Evolutionary conservation across 1,139 yeast genomes (phyloP).

Genomic region (Pichia sp.): DNA sequence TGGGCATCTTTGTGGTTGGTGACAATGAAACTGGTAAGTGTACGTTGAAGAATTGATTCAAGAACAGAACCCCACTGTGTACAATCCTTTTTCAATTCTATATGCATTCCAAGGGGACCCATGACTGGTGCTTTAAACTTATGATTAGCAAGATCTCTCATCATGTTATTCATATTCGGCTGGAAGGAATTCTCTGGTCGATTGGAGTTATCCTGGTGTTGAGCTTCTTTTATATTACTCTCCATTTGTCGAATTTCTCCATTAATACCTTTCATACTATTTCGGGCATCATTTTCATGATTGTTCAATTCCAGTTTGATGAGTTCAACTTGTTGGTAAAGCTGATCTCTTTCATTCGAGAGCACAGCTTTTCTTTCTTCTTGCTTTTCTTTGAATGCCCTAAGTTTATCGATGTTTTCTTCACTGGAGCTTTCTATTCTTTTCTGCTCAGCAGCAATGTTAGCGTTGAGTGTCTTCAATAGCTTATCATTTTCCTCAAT

Average conservation of each 20-base stretch:
- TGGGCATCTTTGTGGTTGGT: slow-evolving; percentile 54
- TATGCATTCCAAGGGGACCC: slow-evolving; percentile 77
- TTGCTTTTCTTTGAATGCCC: slow-evolving; percentile 13
- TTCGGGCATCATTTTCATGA: slow-evolving; percentile 1
- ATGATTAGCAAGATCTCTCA: slow-evolving; percentile 34
- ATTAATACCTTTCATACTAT: slow-evolving; percentile 34
- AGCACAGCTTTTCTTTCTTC: slow-evolving; percentile 12
- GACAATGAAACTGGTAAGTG: slow-evolving; percentile 63
- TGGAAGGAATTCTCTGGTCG: slow-evolving; percentile 18
- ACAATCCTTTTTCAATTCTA: slow-evolving; percentile 49
- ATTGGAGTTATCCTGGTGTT: slow-evolving; percentile 7
- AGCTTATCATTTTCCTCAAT: slow-evolving; percentile 11
- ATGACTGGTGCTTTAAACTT: slow-evolving; percentile 22
- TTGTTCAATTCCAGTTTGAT: slow-evolving; percentile 21
- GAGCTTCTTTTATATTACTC: slow-evolving; percentile 13
- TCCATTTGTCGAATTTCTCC: slow-evolving; percentile 35
- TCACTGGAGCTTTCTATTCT: slow-evolving; percentile 17
- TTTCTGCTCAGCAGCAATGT: slow-evolving; percentile 24
- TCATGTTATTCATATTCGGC: slow-evolving; percentile 10
- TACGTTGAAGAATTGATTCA: slow-evolving; percentile 42
- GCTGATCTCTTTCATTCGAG: slow-evolving; percentile 7
- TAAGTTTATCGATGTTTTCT: slow-evolving; percentile 16
- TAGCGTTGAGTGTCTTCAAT: slow-evolving; percentile 18
- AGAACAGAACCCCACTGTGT: slow-evolving; percentile 57
- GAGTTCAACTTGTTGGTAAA: slow-evolving; percentile 8